Evolutionary conservation across 495 filamentous ascomycete species (phyloP).

Genomic region (Aspergillus indologenus): DNA sequence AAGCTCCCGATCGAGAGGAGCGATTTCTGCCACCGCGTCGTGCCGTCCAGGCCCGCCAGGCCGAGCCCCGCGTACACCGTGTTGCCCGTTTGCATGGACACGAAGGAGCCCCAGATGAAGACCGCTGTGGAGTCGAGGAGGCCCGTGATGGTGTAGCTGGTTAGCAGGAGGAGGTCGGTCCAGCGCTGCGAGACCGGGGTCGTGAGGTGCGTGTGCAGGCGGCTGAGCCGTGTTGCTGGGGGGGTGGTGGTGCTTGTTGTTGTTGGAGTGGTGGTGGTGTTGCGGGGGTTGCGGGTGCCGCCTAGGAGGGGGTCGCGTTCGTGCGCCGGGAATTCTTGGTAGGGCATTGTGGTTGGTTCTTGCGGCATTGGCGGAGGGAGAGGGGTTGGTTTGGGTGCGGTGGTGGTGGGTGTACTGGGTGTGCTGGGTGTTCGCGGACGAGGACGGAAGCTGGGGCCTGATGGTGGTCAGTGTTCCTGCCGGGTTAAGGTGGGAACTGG

Average conservation of each 20-base stretch:
- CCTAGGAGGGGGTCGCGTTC: slow-evolving; percentile 14
- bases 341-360: background rate
- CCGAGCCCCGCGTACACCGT: slow-evolving; percentile 73
- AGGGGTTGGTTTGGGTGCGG: no score
- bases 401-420: background rate
- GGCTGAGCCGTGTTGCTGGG: no score
- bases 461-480: background rate
- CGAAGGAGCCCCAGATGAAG: slow-evolving; percentile 72
- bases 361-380: background rate
- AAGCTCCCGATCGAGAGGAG: slow-evolving; percentile 57
- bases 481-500: no score
- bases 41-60: slow-evolving; percentile 54
- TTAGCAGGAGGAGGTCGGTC: slow-evolving; percentile 60
- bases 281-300: background rate
- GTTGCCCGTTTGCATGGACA: slow-evolving; percentile 80
- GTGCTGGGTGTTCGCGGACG: background rate
- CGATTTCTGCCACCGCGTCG: slow-evolving; percentile 61
- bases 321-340: slow-evolving; percentile 4
- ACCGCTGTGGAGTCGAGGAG: slow-evolving; percentile 69
- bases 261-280: background rate
- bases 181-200: slow-evolving; percentile 26
- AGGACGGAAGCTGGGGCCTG: background rate
- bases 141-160: slow-evolving; percentile 70
- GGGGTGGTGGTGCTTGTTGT: slow-evolving; percentile 30
- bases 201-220: slow-evolving; percentile 36